Percentiles rank a stretch among this genome's conserved stretches.
phyloP scores from a whole-genome alignment of 306 rosid genomes.

The Senna siamea region DNA sequence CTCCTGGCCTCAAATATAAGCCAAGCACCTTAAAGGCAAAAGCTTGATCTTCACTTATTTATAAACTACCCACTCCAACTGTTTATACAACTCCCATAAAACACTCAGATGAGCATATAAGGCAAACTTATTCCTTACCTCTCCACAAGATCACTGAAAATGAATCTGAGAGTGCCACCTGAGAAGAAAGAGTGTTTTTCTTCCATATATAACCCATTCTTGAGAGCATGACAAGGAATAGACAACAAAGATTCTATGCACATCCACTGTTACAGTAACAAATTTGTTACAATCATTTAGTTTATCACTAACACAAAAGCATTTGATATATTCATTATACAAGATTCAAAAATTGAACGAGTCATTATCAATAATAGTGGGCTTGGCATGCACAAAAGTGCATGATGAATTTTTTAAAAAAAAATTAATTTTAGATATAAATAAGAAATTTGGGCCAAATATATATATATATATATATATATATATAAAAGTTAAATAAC shows the following conservation, averaged over 20 bases:
- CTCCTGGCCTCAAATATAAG: constrained; percentile 3
- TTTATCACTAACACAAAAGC: constrained; percentile 28
- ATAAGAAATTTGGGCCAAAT: too few species aligned
- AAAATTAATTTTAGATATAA: too few species aligned
- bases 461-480: too few species aligned
- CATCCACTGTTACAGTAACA: constrained; percentile 72
- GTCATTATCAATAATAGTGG: background rate
- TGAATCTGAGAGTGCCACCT: constrained; percentile 62
- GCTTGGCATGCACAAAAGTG: too few species aligned
- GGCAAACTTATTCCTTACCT: constrained; percentile 56
- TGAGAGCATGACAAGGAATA: constrained; percentile 62
- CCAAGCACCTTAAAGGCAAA: background rate
- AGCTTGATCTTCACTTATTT: constrained; percentile 9
- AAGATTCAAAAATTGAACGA: background rate
- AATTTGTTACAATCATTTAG: constrained; percentile 34
- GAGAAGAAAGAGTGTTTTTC: constrained; percentile 51
- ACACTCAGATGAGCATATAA: constrained; percentile 3
- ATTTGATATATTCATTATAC: constrained; percentile 4
- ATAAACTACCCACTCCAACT: constrained; percentile 16
- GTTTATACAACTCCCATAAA: constrained; percentile 31
- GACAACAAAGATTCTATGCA: constrained; percentile 85
- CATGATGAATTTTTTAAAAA: too few species aligned
- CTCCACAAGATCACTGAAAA: constrained; percentile 79
- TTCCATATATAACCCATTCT: constrained; percentile 53
- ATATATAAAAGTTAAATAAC: too few species aligned